Conservation (phyloP, 202 grass and related monocot species). For the Brachypodium distachyon region DNA sequence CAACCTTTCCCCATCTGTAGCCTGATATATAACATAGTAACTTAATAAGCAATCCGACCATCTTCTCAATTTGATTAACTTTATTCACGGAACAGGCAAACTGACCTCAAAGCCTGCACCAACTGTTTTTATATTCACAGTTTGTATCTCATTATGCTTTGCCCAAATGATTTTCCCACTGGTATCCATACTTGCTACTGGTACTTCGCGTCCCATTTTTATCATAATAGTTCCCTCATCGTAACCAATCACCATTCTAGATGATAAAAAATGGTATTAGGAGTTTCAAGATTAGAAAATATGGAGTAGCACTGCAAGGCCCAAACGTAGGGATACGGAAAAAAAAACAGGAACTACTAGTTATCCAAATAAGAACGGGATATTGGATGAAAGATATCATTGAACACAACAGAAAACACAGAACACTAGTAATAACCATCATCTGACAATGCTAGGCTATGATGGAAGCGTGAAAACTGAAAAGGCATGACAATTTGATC, state of each 20-base stretch:
- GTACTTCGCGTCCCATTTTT: constrained; percentile 97
- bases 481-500: neutral
- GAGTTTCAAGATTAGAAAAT: constrained; percentile 11
- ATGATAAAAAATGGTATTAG: neutral
- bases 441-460: neutral
- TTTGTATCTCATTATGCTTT: constrained; percentile 96
- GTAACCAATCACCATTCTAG: constrained; percentile 92
- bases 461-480: neutral
- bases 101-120: constrained; percentile 79
- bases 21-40: constrained; percentile 42
- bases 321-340: neutral
- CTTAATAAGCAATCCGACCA: constrained; percentile 20
- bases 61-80: neutral
- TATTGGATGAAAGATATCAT: constrained; percentile 5
- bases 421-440: neutral
- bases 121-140: constrained; percentile 94
- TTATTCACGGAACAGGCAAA: constrained; percentile 10
- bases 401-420: constrained; percentile 1
- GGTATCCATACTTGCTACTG: constrained; percentile 93
- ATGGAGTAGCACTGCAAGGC: neutral
- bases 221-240: constrained; percentile 98
- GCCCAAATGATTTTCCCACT: constrained; percentile 99
- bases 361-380: neutral
- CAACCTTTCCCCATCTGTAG: constrained; percentile 90
- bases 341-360: neutral